Base-by-base conservation (phyloP, 2,329 filamentous ascomycete species). In the Aspergillus pseudonomiae region DNA sequence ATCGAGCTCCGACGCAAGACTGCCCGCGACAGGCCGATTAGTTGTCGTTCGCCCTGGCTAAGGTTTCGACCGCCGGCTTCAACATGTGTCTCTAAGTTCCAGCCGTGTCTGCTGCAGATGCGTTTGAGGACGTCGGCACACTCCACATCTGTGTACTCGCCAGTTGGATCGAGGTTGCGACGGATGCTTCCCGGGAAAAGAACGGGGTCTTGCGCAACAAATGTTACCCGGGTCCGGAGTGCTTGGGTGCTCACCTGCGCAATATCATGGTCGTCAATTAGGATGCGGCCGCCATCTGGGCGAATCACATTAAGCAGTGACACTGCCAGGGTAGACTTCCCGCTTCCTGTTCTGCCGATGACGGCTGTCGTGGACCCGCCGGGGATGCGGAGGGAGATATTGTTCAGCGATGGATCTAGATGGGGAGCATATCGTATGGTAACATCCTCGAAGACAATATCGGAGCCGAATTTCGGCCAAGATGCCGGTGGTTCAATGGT, bases 391-490 rank as follows among this genome's bases (percentile, higher is more conserved):
- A 97, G 88, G 0, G 86, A 88, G 32, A 96, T 82, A 52, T 89
- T 82, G 9, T 83, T 80, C 1, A 97, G 79, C 0, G 92, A 91
- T 0, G 91, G 89, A 0, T 93, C 91, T 0, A 96, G 85, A 63
- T 91, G 86, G 0, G 90, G 87, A 7, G 92, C 92, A 70, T 97
- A 97, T 54, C 88, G 87, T 62, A 97, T 87, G 0, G 91, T 92
- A 61, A 93, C 90, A 59, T 89, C 80, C 36, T 94, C 86, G 69
- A 97, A 96, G 1, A 85, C 81, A 60, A 97, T 89, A 68, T 90
- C 88, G 63, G 91, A 90, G 11, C 83, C 83, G 60, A 88, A 89
- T 0, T 84, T 84, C 0, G 93, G 93, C 93, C 93, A 97, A 57
- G 86, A 86, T 0, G 90, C 88, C 0, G 92, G 91, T 0, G 92